Conservation (phyloP, 352 stramenopile species). For the Globisporangium mamillatum region DNA sequence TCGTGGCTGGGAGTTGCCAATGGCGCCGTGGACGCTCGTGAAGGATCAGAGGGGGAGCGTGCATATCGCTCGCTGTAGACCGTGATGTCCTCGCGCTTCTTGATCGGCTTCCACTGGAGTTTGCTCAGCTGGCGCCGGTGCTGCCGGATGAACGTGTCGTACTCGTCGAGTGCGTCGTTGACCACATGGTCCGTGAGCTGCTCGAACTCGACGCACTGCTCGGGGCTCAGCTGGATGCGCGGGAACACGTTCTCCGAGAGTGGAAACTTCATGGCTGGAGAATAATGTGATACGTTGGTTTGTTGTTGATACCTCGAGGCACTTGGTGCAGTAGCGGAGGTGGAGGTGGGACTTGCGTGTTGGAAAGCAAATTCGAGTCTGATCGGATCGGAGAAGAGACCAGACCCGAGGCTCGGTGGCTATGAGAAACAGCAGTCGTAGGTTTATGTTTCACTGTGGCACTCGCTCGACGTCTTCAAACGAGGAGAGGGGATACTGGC, state of each 20-base stretch:
- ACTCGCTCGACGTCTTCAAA: too few relatives aligned
- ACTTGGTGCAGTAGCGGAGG: neutral
- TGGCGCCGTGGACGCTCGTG: neutral
- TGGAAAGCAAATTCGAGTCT: conserved; percentile 2
- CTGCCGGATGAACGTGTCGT: conserved; percentile 21
- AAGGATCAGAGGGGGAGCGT: neutral
- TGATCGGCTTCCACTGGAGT: conserved; percentile 46
- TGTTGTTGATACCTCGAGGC: neutral
- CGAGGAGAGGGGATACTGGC: too few relatives aligned
- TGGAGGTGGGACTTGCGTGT: neutral
- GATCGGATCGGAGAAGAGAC: neutral
- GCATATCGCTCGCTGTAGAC: conserved; percentile 42
- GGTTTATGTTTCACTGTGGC: too few relatives aligned
- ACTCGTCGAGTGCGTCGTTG: conserved; percentile 28
- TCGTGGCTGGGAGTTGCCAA: neutral
- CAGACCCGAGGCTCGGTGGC: neutral
- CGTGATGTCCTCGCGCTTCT: conserved; percentile 42
- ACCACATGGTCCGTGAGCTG: conserved; percentile 31
- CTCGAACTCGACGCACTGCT: conserved; percentile 27
- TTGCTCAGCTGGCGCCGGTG: conserved; percentile 33
- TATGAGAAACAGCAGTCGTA: neutral
- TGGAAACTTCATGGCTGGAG: conserved; percentile 29
- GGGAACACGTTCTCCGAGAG: conserved; percentile 28
- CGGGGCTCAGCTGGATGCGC: conserved; percentile 23
- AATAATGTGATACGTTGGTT: too few relatives aligned